phyloP scores from a whole-genome alignment of 129 eudicot species.

The Sambucus nigra region DNA sequence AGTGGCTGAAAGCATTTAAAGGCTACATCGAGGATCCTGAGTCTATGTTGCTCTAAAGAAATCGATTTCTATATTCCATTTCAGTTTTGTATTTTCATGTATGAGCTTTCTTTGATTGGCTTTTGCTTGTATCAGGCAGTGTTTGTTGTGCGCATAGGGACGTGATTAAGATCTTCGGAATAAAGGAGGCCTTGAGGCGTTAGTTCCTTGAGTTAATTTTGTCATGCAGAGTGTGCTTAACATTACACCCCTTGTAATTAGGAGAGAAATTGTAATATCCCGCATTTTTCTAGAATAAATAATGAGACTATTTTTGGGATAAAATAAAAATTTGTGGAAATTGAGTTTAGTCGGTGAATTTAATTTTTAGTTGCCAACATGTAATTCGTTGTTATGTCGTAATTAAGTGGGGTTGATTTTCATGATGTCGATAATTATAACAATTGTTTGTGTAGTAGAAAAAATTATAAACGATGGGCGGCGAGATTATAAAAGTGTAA shows the following conservation, averaged over 20 bases:
- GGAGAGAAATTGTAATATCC: no score
- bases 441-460: no score
- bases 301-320: no score
- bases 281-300: no score
- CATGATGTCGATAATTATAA: no score
- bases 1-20: conserved; percentile 93
- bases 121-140: not conserved
- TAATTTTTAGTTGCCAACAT: no score
- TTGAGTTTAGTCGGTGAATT: no score
- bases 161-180: not conserved
- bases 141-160: not conserved
- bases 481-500: no score
- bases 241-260: not conserved
- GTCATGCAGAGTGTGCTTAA: not conserved
- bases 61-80: not conserved
- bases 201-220: not conserved
- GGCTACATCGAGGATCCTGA: conserved; percentile 95
- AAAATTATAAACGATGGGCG: no score
- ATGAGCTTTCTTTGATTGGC: not conserved
- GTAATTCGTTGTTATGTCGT: no score
- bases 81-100: not conserved
- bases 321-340: no score
- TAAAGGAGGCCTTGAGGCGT: not conserved
- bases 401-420: no score
- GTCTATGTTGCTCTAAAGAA: conserved; percentile 69